Conservation (phyloP, 2,329 filamentous ascomycete species). For the Diaporthe ampelina region DNA sequence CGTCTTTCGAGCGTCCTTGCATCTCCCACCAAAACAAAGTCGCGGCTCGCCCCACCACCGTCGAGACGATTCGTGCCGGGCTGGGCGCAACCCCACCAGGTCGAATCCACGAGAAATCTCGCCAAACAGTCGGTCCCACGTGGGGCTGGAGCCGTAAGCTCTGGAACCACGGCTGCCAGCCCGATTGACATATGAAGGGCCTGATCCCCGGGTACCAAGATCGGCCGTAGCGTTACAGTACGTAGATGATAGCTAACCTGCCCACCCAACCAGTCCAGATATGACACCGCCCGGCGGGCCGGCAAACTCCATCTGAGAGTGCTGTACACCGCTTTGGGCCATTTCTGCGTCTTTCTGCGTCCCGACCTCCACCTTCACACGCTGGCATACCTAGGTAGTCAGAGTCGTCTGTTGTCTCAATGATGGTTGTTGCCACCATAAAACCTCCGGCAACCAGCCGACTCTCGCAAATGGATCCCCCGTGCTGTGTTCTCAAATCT, state of each 20-base stretch:
- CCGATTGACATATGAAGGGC: conserved; percentile 18
- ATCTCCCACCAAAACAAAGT: conserved; percentile 20
- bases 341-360: neutral
- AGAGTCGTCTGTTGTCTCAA: neutral
- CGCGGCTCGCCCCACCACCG: conserved; percentile 30
- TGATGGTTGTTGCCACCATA: neutral
- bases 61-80: conserved; percentile 25
- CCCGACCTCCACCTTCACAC: neutral
- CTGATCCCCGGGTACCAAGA: conserved; percentile 14
- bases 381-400: neutral
- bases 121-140: conserved; percentile 39
- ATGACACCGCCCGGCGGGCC: neutral
- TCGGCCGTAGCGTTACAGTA: neutral
- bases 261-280: neutral
- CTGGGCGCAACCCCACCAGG: conserved; percentile 23
- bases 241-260: neutral
- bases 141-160: conserved; percentile 31
- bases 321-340: neutral
- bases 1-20: conserved; percentile 1
- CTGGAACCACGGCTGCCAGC: neutral
- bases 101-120: conserved; percentile 42
- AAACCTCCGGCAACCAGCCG: neutral
- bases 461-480: neutral
- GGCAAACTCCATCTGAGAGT: too few species aligned
- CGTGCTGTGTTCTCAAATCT: neutral